Percentiles rank a stretch among this genome's conserved stretches.
Conservation (phyloP, 2,329 filamentous ascomycete genomes). For the Paecilomyces dactylethromorphus region DNA sequence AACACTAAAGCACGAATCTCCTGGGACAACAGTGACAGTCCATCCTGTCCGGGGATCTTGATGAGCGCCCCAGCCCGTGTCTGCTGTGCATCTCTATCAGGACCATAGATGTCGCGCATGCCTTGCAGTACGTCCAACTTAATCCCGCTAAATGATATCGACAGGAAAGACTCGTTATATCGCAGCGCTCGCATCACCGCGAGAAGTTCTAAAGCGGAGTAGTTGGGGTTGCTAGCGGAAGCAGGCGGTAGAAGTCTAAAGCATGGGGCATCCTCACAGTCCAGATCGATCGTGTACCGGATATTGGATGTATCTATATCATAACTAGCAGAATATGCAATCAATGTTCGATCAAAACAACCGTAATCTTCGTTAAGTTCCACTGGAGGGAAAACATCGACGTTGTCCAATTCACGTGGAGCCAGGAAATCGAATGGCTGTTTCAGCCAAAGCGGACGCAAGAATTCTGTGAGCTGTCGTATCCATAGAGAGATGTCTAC, state of each 20-base stretch:
- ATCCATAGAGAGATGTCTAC: constrained; percentile 59
- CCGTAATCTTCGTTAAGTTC: constrained; percentile 53
- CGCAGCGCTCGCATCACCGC: constrained; percentile 63
- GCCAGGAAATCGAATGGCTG: constrained; percentile 58
- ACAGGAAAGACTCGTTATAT: constrained; percentile 63
- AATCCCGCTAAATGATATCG: constrained; percentile 61
- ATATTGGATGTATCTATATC: constrained; percentile 62
- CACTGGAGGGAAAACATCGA: constrained; percentile 40
- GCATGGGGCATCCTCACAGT: constrained; percentile 60
- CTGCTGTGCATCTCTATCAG: constrained; percentile 55
- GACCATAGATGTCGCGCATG: constrained; percentile 52
- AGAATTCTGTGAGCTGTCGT: constrained; percentile 53
- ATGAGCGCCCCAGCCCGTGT: constrained; percentile 54
- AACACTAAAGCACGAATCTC: constrained; percentile 62
- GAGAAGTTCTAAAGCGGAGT: constrained; percentile 57
- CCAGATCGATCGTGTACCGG: constrained; percentile 54
- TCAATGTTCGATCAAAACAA: constrained; percentile 60
- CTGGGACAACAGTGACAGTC: constrained; percentile 57
- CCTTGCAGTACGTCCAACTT: constrained; percentile 60
- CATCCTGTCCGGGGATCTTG: constrained; percentile 46
- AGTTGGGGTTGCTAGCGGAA: constrained; percentile 43
- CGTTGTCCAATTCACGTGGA: constrained; percentile 49
- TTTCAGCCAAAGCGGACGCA: constrained; percentile 60
- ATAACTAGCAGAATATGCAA: constrained; percentile 64
- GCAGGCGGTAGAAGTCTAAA: constrained; percentile 58